phyloP scores from a whole-genome alignment of 1,139 yeast genomes.

The Candida dubliniensis region DNA sequence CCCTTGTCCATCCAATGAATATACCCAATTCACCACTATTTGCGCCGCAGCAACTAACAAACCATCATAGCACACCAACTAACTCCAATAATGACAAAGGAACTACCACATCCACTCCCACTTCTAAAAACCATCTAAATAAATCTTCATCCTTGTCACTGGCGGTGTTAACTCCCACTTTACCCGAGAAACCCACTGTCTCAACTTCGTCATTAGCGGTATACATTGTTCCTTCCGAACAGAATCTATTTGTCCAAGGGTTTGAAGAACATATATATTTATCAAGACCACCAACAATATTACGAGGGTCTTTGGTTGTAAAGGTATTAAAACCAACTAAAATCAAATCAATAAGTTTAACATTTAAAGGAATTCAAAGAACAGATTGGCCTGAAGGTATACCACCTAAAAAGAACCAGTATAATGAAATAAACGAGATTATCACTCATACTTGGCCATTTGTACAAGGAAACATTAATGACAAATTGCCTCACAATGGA shows the following conservation, averaged over 20 bases:
- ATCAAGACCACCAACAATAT: constrained; percentile 75
- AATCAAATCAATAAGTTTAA: constrained; percentile 64
- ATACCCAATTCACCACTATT: constrained; percentile 16
- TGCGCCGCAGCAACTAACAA: constrained; percentile 15
- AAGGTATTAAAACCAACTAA: constrained; percentile 74
- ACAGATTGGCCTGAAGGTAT: constrained; percentile 99
- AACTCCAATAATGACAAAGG: constrained; percentile 8
- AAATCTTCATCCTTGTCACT: background rate
- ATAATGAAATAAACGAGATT: constrained; percentile 62
- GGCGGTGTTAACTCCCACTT: constrained; percentile 31
- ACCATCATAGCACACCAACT: constrained; percentile 2
- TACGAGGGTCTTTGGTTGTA: constrained; percentile 78
- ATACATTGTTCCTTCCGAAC: constrained; percentile 72
- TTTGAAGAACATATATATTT: constrained; percentile 65
- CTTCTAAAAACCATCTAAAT: constrained; percentile 18
- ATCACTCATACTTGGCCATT: constrained; percentile 92
- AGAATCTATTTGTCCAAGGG: constrained; percentile 78
- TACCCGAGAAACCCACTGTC: constrained; percentile 51
- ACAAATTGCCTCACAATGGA: constrained; percentile 44
- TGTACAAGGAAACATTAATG: constrained; percentile 38
- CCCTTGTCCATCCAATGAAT: background rate
- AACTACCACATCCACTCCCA: constrained; percentile 31
- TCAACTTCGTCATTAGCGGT: constrained; percentile 50
- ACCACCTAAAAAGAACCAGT: constrained; percentile 79
- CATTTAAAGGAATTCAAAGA: constrained; percentile 69